A percentile compares a stretch with the other conserved stretches of the same genome.
Evolutionary conservation across 352 stramenopile species (phyloP).

Genomic region (Phytopythium sindhum): DNA sequence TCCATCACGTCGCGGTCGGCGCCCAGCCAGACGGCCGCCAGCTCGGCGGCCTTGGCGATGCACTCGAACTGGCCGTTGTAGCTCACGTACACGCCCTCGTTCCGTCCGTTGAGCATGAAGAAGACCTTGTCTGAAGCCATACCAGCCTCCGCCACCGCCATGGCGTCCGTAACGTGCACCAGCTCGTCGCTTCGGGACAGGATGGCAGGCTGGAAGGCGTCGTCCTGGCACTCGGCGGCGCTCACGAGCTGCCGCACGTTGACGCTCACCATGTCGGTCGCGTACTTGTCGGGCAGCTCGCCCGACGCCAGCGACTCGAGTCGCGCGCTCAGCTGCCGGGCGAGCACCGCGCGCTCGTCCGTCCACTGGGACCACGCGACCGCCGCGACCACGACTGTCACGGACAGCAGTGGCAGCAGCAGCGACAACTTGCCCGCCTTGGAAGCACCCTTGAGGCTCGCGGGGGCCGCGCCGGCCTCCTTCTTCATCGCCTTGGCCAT

Average conservation of each 20-base stretch:
- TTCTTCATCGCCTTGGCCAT: constrained; percentile 8
- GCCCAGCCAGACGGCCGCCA: constrained; percentile 55
- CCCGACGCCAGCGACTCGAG: neutral
- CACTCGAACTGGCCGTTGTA: constrained; percentile 78
- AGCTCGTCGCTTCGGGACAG: constrained; percentile 17
- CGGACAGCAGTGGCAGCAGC: constrained; percentile 23
- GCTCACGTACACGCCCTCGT: constrained; percentile 73
- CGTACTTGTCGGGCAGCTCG: constrained; percentile 58
- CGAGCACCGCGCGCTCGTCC: constrained; percentile 14
- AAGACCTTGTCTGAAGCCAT: constrained; percentile 53
- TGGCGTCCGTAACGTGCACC: constrained; percentile 57
- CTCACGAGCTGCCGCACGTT: constrained; percentile 30
- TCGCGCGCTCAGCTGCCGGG: neutral
- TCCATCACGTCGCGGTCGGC: constrained; percentile 59
- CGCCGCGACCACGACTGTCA: constrained; percentile 16
- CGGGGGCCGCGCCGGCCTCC: constrained; percentile 5
- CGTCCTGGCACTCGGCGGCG: constrained; percentile 31
- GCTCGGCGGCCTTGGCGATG: constrained; percentile 33
- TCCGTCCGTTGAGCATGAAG: constrained; percentile 83
- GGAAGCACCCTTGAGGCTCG: constrained; percentile 1
- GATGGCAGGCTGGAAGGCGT: constrained; percentile 25
- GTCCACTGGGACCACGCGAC: constrained; percentile 21
- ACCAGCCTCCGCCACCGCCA: constrained; percentile 23
- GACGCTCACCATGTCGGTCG: constrained; percentile 44
- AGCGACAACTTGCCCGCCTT: constrained; percentile 12